A percentile compares a stretch with the other conserved stretches of the same genome.
Evolutionary conservation across 208 protist species (phyloP).

Genomic region (Leishmania amazonensis): DNA sequence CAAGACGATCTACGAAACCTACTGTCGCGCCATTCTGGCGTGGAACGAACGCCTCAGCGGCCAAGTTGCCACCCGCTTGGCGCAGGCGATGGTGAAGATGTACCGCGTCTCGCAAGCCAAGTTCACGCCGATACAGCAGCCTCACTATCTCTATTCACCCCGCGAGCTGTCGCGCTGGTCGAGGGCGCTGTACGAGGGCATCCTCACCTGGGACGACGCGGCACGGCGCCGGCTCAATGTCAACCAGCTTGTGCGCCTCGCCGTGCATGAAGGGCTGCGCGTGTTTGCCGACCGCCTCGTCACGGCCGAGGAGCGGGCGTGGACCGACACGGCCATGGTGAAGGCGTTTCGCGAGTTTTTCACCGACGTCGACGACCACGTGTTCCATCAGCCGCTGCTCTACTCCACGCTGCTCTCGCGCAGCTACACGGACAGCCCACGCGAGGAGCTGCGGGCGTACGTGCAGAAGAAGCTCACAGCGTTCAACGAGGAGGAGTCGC

Average conservation of each 20-base stretch:
- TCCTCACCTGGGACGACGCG: slow-evolving; percentile 79
- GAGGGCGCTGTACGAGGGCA: slow-evolving; percentile 96
- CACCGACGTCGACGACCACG: slow-evolving; percentile 44
- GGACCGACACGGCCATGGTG: slow-evolving; percentile 93
- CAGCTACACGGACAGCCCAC: slow-evolving; percentile 90
- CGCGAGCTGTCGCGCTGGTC: slow-evolving; percentile 98
- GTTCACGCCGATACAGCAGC: slow-evolving; percentile 95
- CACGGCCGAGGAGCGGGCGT: slow-evolving; percentile 90
- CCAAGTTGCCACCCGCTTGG: slow-evolving; percentile 63
- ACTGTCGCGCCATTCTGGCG: slow-evolving; percentile 95
- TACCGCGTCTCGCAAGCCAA: slow-evolving; percentile 93
- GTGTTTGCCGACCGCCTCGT: slow-evolving; percentile 97
- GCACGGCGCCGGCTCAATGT: slow-evolving; percentile 33
- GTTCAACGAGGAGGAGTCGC: slow-evolving; percentile 97
- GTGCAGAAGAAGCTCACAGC: slow-evolving; percentile 90
- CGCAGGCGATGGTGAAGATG: slow-evolving; percentile 96
- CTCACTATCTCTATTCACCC: slow-evolving; percentile 99
- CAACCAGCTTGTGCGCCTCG: slow-evolving; percentile 92
- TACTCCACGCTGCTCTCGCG: slow-evolving; percentile 96
- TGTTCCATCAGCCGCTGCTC: slow-evolving; percentile 93
- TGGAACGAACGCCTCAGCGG: slow-evolving; percentile 29
- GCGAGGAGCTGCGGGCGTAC: slow-evolving; percentile 89
- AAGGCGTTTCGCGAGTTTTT: slow-evolving; percentile 85
- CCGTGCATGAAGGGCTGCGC: slow-evolving; percentile 97
- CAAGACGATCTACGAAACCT: slow-evolving; percentile 98